Evolutionary conservation across 306 rosid species (phyloP).

Genomic region (Prunus salicina): DNA sequence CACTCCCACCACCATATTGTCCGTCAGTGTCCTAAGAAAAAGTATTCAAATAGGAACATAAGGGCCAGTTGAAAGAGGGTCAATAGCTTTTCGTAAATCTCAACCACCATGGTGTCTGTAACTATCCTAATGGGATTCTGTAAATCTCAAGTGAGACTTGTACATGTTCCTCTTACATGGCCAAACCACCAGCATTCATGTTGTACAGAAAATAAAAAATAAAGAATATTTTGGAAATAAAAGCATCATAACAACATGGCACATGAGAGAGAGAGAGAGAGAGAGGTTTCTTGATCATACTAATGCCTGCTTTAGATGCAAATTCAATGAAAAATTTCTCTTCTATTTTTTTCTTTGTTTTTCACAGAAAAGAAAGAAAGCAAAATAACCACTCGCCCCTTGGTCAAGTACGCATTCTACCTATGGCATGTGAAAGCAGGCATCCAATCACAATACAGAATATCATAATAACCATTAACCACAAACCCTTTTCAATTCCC

Average conservation of each 20-base stretch:
- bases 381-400: neutral
- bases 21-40: slow-evolving; percentile 74
- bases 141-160: neutral
- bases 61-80: slow-evolving; percentile 7
- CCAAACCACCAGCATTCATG: neutral
- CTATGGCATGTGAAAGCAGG: neutral
- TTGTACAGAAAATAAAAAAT: neutral
- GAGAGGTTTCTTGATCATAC: neutral
- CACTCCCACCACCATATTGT: slow-evolving; percentile 91
- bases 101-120: slow-evolving; percentile 68
- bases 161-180: neutral
- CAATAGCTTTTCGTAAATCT: neutral
- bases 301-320: neutral
- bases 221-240: neutral
- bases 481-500: neutral
- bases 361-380: neutral
- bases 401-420: neutral
- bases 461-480: neutral
- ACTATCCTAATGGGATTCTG: slow-evolving; percentile 41
- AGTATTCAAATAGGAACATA: slow-evolving; percentile 21
- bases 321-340: neutral
- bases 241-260: neutral
- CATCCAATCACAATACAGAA: neutral
- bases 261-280: neutral
- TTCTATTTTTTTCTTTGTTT: neutral